Base-by-base conservation (phyloP, 2,329 filamentous ascomycete genomes). In the Lasiodiplodia citricola region DNA sequence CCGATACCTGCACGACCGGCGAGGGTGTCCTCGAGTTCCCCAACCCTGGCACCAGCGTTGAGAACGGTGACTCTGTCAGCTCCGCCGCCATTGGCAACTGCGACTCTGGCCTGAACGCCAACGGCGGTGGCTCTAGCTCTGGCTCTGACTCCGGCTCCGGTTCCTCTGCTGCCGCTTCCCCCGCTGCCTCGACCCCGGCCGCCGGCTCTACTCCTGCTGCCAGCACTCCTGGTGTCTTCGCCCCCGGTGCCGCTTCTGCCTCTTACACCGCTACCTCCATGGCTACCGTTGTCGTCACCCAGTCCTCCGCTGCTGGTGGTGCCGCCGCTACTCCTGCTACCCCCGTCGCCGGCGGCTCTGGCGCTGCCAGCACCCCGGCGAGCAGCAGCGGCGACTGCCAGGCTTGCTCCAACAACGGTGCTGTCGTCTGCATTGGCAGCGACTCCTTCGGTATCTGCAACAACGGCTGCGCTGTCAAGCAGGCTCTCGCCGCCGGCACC, bases 21-120 rank as follows among this genome's bases (percentile, higher is more conserved):
- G 86, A 89, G 50, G 75, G 77, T 18, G 75, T 81, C 72, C 83
- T 91, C 70, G 77, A 82, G n/a, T 95, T 90, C 82, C 90, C 91
- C 8, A 82, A 91, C 72, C 87, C 92, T 0, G 92, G 92, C 60
- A 70, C 83, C 1, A 86, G 84, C 6, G 83, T 87, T 7, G 86
- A 90, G 68, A 79, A 78, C 3, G 84, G 84, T 52, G 74, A 81
- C 28, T 65, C 77, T 0, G 75, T 79, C 55, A 75, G 80, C 50
- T 79, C 75, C 47, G 76, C 84, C n/a, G 82, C 83, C 71, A 75
- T 69, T 14, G 73, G 74, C 11, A 71, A 71, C 37, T 73, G 78
- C 57, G 78, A 77, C 1, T 77, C 79, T 62, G 73, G 74, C 0
- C 64, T 74, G 10, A 66, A n/a, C 37, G 75, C 73, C n/a, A 71